Conservation (phyloP, 225 moss, liverwort and hornwort species). For the Marchantia paleacea region DNA sequence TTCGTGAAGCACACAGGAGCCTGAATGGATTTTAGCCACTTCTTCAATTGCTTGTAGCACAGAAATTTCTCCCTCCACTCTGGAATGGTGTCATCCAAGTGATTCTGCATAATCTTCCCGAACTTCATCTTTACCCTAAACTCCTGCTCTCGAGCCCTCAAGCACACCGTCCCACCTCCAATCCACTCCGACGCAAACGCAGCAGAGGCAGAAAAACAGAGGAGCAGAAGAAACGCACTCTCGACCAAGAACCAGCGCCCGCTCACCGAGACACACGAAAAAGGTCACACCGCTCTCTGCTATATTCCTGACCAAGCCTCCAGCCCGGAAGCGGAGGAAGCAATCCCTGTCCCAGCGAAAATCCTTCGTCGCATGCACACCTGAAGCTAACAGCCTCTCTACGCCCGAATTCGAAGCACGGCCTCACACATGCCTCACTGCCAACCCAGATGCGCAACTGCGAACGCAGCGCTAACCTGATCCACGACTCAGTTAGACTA, state of each 20-base stretch:
- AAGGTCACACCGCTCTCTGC: not conserved
- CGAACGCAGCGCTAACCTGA: not conserved
- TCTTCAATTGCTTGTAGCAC: conserved; percentile 88
- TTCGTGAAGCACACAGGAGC: conserved; percentile 49
- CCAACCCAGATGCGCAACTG: not conserved
- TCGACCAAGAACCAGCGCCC: not conserved
- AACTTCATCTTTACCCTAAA: conserved; percentile 39
- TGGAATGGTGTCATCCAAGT: conserved; percentile 37
- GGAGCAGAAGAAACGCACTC: not conserved
- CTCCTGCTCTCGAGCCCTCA: not conserved
- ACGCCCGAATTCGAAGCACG: not conserved
- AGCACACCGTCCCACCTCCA: not conserved
- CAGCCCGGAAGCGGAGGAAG: not conserved
- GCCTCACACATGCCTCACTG: too few species aligned
- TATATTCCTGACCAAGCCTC: not conserved
- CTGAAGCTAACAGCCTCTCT: not conserved
- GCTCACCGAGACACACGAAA: not conserved
- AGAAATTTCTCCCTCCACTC: conserved; percentile 67
- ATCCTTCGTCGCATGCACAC: not conserved
- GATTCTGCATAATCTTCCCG: conserved; percentile 40
- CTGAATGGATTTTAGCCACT: conserved; percentile 57
- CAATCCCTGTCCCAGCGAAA: not conserved
- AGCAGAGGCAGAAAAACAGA: not conserved
- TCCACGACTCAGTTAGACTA: not conserved
- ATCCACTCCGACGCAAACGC: not conserved